A percentile compares a stretch with the other conserved stretches of the same genome.
Evolutionary conservation across 2,329 filamentous ascomycete species (phyloP).

Genomic region (Fusarium duplospermum): DNA sequence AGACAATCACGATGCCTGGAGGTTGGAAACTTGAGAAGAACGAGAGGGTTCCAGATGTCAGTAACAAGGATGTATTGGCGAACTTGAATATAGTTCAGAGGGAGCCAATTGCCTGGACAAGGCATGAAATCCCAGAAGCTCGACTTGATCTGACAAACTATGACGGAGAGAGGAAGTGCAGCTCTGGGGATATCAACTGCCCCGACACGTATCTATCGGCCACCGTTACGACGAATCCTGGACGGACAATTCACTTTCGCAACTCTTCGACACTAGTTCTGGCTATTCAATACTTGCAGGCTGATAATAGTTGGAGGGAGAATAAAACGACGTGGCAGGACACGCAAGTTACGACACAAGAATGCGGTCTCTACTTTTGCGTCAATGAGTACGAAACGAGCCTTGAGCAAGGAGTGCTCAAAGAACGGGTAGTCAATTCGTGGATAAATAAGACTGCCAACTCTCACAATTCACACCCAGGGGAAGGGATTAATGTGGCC

Average conservation of each 20-base stretch:
- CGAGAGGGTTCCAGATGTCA: background rate
- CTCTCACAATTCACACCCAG: background rate
- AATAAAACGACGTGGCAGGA: slow-evolving; percentile 12
- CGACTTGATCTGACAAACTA: background rate
- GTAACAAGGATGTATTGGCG: background rate
- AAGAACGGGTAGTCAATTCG: background rate
- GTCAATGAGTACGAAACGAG: slow-evolving; percentile 2
- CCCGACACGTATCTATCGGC: slow-evolving; percentile 12
- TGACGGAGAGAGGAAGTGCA: background rate
- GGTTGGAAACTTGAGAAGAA: accelerated
- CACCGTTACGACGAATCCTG: slow-evolving; percentile 11
- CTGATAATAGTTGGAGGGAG: background rate
- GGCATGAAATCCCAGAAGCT: background rate
- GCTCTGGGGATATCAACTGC: background rate
- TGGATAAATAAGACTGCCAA: background rate
- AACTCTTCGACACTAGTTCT: slow-evolving; percentile 1
- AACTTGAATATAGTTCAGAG: too few species aligned
- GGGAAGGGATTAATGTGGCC: background rate
- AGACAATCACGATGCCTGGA: accelerated
- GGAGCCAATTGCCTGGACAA: background rate
- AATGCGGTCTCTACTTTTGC: slow-evolving; percentile 24
- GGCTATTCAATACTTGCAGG: background rate
- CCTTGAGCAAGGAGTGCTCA: slow-evolving; percentile 1
- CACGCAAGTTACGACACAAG: background rate
- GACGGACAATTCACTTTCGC: background rate